Percentiles rank a stretch among this genome's conserved stretches.
Conservation (phyloP, 2,329 filamentous ascomycete species). For the Penicillium sp. region DNA sequence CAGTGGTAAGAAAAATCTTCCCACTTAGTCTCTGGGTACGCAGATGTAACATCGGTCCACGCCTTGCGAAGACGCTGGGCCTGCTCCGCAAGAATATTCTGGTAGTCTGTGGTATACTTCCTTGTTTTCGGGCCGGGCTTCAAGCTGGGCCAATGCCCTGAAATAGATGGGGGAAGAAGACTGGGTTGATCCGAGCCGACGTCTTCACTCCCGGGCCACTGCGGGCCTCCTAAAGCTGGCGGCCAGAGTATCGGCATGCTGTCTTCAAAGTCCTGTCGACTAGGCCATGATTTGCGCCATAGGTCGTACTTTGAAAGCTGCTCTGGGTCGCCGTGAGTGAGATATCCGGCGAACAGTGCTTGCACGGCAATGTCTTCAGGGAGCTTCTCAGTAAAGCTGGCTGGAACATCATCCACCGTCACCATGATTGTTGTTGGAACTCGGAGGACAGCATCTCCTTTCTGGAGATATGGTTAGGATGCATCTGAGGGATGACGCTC, state of each 20-base stretch:
- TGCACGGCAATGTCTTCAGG: slow-evolving; percentile 64
- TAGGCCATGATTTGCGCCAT: slow-evolving; percentile 71
- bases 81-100: slow-evolving; percentile 52
- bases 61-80: slow-evolving; percentile 53
- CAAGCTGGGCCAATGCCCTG: slow-evolving; percentile 37
- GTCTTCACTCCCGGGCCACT: slow-evolving; percentile 32
- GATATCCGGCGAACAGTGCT: slow-evolving; percentile 69
- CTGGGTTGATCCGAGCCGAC: slow-evolving; percentile 3
- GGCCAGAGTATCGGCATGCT: slow-evolving; percentile 61
- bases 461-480: slow-evolving; percentile 40
- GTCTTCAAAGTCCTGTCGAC: slow-evolving; percentile 57
- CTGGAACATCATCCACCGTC: slow-evolving; percentile 62
- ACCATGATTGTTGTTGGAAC: slow-evolving; percentile 67
- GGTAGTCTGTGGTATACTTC: slow-evolving; percentile 35
- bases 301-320: slow-evolving; percentile 48
- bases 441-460: slow-evolving; percentile 62
- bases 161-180: slow-evolving; percentile 40
- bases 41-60: slow-evolving; percentile 47
- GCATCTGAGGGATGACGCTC: background rate
- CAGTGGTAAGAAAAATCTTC: slow-evolving; percentile 57
- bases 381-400: slow-evolving; percentile 54
- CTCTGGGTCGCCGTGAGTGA: slow-evolving; percentile 56
- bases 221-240: slow-evolving; percentile 38
- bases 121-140: slow-evolving; percentile 22
- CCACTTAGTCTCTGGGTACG: slow-evolving; percentile 47